These are phyloP conservation scores for Ceratobasidium papillatum DNA, from an alignment of 1,284 basidiomycete species.

Conservation along the genomic window DNA sequence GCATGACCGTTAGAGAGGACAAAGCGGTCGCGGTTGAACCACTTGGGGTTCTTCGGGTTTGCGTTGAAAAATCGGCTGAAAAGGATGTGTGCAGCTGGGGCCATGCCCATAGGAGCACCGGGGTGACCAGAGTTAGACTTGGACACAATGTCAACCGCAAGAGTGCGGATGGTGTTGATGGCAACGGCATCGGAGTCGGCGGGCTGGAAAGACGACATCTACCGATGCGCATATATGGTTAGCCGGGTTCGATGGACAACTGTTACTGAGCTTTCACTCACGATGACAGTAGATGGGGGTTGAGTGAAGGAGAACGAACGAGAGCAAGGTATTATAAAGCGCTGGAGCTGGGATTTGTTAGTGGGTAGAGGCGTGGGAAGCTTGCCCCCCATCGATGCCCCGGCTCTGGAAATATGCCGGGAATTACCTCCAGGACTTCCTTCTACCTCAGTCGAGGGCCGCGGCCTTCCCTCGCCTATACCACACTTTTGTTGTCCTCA, in stretches of 20 bases:
- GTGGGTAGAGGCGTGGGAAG: constrained; percentile 31
- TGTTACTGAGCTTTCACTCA: not conserved
- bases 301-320: not conserved
- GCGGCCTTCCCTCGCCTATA: not conserved
- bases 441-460: constrained; percentile 36
- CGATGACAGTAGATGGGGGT: constrained; percentile 21
- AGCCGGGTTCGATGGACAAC: constrained; percentile 10
- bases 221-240: constrained; percentile 11
- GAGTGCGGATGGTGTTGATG: constrained; percentile 55
- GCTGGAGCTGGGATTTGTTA: not conserved
- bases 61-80: constrained; percentile 86
- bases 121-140: constrained; percentile 92
- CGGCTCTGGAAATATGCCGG: constrained; percentile 1
- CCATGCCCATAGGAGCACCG: constrained; percentile 93
- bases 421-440: not conserved
- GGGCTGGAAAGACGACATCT: constrained; percentile 55
- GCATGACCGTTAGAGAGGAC: constrained; percentile 87
- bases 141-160: constrained; percentile 57
- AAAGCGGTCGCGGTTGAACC: constrained; percentile 92
- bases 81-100: constrained; percentile 87
- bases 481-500: constrained; percentile 2
- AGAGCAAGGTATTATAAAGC: constrained; percentile 14
- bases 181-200: constrained; percentile 60
- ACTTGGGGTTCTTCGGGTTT: constrained; percentile 88
- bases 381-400: constrained; percentile 17